Evolutionary conservation across 352 stramenopile genomes (phyloP).

Genomic region (Globisporangium acanthophoron): DNA sequence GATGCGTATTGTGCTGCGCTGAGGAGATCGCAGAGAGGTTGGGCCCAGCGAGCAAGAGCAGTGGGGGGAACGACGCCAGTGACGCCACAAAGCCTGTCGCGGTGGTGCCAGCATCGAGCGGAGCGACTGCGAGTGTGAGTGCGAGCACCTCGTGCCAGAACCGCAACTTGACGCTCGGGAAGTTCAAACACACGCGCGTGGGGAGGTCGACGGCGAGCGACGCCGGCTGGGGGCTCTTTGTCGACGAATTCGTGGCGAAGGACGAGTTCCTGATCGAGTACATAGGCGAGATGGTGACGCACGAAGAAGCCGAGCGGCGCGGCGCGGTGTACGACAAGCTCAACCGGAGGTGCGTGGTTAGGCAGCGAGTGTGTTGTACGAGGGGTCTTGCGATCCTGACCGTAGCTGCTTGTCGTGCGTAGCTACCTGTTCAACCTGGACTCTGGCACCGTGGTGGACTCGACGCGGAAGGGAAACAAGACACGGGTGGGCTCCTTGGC

Average conservation of each 20-base stretch:
- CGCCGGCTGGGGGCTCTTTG: slow-evolving; percentile 91
- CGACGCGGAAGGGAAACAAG: slow-evolving; percentile 94
- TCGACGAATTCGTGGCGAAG: slow-evolving; percentile 83
- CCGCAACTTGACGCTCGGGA: slow-evolving; percentile 42
- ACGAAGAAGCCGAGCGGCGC: slow-evolving; percentile 88
- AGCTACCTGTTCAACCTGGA: slow-evolving; percentile 94
- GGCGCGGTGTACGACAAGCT: slow-evolving; percentile 86
- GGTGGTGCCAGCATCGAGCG: not conserved
- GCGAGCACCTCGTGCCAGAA: slow-evolving; percentile 53
- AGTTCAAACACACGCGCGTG: slow-evolving; percentile 67
- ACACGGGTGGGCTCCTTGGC: slow-evolving; percentile 45
- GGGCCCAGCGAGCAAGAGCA: slow-evolving; percentile 1
- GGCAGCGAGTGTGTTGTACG: not conserved
- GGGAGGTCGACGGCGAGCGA: slow-evolving; percentile 69
- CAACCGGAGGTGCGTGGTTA: slow-evolving; percentile 53
- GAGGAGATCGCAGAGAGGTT: slow-evolving; percentile 34
- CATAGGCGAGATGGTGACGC: slow-evolving; percentile 90
- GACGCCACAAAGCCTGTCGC: not conserved
- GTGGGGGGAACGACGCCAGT: not conserved
- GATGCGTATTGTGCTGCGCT: slow-evolving; percentile 78
- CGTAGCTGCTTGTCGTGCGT: not conserved
- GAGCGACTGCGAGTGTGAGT: not conserved
- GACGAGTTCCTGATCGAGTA: slow-evolving; percentile 95
- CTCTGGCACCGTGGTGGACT: slow-evolving; percentile 90
- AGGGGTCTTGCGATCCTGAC: not conserved